A percentile compares a stretch with the other conserved stretches of the same genome.
These are phyloP conservation scores for Gymnopus androsaceus DNA, from an alignment of 1,284 basidiomycete species.

Conservation along the genomic window DNA sequence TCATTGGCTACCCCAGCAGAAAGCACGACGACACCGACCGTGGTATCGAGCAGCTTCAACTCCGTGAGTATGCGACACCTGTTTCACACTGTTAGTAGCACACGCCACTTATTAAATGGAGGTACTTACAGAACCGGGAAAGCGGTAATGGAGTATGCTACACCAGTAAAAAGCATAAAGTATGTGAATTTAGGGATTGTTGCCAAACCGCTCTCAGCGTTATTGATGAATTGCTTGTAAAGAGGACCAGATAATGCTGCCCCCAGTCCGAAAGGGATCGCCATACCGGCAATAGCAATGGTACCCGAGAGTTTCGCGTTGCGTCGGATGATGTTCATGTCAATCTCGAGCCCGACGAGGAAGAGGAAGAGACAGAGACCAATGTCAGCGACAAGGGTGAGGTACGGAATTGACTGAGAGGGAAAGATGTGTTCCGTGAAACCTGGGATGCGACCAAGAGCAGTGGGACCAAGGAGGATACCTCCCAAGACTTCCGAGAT, in stretches of 20 bases:
- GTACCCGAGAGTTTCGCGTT: constrained; percentile 48
- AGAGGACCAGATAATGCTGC: constrained; percentile 80
- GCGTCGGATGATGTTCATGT: constrained; percentile 53
- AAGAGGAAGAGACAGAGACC: constrained; percentile 93
- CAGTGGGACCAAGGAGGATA: constrained; percentile 84
- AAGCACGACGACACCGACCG: constrained; percentile 90
- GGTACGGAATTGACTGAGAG: constrained; percentile 65
- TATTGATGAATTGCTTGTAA: constrained; percentile 79
- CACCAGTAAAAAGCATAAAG: constrained; percentile 93
- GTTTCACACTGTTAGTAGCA: too few relatives aligned
- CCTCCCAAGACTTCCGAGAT: constrained; percentile 88
- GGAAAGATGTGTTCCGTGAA: constrained; percentile 89
- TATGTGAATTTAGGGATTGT: constrained; percentile 59
- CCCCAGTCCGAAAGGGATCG: constrained; percentile 84
- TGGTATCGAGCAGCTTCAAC: constrained; percentile 85
- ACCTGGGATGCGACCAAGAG: constrained; percentile 70
- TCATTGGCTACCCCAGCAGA: constrained; percentile 95
- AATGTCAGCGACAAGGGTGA: constrained; percentile 90
- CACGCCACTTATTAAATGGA: too few relatives aligned
- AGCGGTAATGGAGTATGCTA: constrained; percentile 91
- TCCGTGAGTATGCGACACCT: constrained; percentile 88
- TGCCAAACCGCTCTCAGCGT: constrained; percentile 5
- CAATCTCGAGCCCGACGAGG: constrained; percentile 78
- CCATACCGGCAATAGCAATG: constrained; percentile 67
- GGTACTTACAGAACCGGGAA: constrained; percentile 92